Base-by-base conservation (phyloP, 148 eudicot genomes). In the Rhododendron kiyosumense region DNA sequence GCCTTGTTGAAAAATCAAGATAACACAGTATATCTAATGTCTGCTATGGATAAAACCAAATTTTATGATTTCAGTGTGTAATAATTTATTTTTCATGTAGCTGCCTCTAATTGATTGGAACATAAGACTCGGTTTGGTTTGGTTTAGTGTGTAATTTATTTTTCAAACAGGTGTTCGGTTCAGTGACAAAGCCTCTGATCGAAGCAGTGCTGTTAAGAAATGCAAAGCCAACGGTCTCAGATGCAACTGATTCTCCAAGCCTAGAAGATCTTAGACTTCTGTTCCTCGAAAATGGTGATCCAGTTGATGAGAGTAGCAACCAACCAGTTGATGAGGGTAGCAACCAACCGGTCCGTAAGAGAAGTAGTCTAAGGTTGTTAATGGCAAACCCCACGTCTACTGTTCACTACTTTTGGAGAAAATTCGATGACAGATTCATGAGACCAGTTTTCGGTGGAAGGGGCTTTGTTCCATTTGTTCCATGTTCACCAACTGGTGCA, bases 391-490 rank as follows among this genome's bases (percentile, higher is more conserved):
- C 98, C 0, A 88, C 94, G 43, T 87, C 90, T 83, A 92, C 94
- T 52, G 95, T 89, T 59, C 99, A 97, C 84, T 89, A 92, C 77
- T 88, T 92, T 76, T 97, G 98, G 99, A 94, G 99, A 76, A 95
- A 93, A 89, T 95, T 97, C 83, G 99, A 97, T 87, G 93, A 97
- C 85, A 88, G 85, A 34, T 95, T 97, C 85, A 95, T 97, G 98
- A 93, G 98, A 69, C 99, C 99, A 4, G 95, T 97, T 84, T 97
- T 97, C 81, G 99, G 99, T 84, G 99, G 99, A 3, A 92, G 99
- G 67, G 99, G 98, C 26, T 97, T 97, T 48, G 98, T 93, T 71
- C 92, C 98, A 36, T 92, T 90, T 52, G 91, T 93, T 81, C 98
- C 99, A 17, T 90, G 94, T 57, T 94, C 99, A 18, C 98, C 98